Conservation (phyloP, 306 rosid genomes). For the Vicia villosa region DNA sequence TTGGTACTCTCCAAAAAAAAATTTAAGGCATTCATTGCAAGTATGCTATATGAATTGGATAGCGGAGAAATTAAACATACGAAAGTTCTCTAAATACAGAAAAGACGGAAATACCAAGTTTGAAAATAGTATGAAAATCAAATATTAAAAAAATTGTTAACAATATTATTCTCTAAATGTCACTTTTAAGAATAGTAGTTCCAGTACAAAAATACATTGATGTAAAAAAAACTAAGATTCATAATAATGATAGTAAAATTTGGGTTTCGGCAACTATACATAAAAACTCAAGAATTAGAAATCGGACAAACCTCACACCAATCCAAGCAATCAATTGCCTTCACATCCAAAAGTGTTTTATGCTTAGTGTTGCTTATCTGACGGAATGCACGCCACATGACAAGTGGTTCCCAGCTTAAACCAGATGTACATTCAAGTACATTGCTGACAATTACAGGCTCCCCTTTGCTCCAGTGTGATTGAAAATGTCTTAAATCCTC, state of each 20-base stretch:
- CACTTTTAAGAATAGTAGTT: neutral
- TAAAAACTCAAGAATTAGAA: neutral
- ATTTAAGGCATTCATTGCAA: neutral
- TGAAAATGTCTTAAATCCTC: conserved; percentile 72
- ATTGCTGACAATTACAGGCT: conserved; percentile 80
- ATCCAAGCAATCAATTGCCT: conserved; percentile 81
- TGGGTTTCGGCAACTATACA: neutral
- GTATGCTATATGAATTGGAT: neutral
- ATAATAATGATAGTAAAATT: neutral
- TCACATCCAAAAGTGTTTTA: conserved; percentile 52
- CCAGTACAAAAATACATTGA: neutral
- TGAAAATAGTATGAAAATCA: neutral
- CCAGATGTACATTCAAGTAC: conserved; percentile 75
- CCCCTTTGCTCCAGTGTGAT: conserved; percentile 82
- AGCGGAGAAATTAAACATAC: neutral
- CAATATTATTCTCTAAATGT: neutral
- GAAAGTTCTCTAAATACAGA: neutral
- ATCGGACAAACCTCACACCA: conserved; percentile 76
- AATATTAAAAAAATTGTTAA: neutral
- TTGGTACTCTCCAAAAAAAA: neutral
- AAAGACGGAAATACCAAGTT: neutral
- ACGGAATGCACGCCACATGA: conserved; percentile 97
- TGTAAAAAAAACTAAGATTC: neutral
- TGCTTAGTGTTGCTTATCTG: conserved; percentile 45
- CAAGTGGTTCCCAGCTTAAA: conserved; percentile 91